Conservation (phyloP, 1,284 basidiomycete species). For the Ceratobasidium sp. region DNA sequence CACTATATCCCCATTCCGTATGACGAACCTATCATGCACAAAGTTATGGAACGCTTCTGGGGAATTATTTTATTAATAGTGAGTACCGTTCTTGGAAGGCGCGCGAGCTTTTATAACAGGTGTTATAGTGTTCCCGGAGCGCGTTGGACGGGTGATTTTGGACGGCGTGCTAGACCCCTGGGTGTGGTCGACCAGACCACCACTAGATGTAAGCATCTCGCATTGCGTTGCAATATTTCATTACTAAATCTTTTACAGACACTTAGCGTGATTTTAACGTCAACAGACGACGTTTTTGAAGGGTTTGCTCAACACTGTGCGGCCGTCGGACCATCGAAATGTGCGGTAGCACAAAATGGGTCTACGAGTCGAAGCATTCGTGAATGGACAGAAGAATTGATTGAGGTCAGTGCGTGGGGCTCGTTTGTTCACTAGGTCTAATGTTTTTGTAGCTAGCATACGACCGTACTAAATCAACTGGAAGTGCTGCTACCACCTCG, state of each 20-base stretch:
- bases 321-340: conserved; percentile 35
- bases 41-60: conserved; percentile 50
- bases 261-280: neutral
- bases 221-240: neutral
- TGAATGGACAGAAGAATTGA: neutral
- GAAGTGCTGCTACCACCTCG: neutral
- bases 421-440: neutral
- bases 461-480: neutral
- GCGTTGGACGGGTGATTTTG: conserved; percentile 47
- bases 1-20: neutral
- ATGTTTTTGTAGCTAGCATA: neutral
- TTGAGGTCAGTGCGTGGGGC: conserved; percentile 14
- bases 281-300: conserved; percentile 30
- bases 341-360: conserved; percentile 27
- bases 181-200: conserved; percentile 19
- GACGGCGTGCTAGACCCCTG: conserved; percentile 47
- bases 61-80: conserved; percentile 46
- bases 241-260: neutral
- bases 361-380: conserved; percentile 9
- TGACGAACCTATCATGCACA: neutral
- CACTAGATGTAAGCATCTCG: neutral
- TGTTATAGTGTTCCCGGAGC: conserved; percentile 43
- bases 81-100: neutral
- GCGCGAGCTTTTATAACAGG: neutral
- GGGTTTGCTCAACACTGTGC: conserved; percentile 42